phyloP scores from a whole-genome alignment of 108 stramenopile genomes.

The Stephanodiscus triporus region DNA sequence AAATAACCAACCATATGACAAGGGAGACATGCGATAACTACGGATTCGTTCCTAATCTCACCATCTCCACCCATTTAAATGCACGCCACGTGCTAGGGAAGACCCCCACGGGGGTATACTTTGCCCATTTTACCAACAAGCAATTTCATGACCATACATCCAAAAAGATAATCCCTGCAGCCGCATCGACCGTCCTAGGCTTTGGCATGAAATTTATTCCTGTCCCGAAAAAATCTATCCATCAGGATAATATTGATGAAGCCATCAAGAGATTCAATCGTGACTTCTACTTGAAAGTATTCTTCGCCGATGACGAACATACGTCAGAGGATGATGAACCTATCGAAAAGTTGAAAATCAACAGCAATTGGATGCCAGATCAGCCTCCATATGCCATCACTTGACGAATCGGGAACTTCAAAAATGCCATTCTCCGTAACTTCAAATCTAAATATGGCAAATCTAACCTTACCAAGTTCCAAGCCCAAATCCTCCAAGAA shows the following conservation, averaged over 20 bases:
- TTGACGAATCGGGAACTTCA: not conserved
- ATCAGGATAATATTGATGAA: not conserved
- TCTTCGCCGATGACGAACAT: constrained; percentile 10
- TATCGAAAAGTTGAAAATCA: constrained; percentile 4
- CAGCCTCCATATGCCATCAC: not conserved
- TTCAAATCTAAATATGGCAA: not conserved
- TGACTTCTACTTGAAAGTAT: constrained; percentile 5
- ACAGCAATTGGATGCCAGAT: constrained; percentile 5
- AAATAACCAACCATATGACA: too few relatives aligned
- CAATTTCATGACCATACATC: constrained; percentile 29
- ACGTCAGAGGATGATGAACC: not conserved
- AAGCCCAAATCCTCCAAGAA: not conserved
- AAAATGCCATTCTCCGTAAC: not conserved
- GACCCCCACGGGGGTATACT: constrained; percentile 5
- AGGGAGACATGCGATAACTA: not conserved
- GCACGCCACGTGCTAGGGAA: constrained; percentile 4
- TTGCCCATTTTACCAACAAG: not conserved
- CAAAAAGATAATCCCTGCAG: not conserved
- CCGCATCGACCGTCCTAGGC: constrained; percentile 16
- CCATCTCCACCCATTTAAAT: constrained; percentile 4
- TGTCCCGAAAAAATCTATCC: not conserved
- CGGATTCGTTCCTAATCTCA: constrained; percentile 13
- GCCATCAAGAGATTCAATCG: constrained; percentile 6
- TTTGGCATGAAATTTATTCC: constrained; percentile 25
- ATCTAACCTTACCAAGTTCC: not conserved